A percentile compares a stretch with the other conserved stretches of the same genome.
phyloP scores from a whole-genome alignment of 192 early-diverging fungal species.

The Backusella liffmaniae region DNA sequence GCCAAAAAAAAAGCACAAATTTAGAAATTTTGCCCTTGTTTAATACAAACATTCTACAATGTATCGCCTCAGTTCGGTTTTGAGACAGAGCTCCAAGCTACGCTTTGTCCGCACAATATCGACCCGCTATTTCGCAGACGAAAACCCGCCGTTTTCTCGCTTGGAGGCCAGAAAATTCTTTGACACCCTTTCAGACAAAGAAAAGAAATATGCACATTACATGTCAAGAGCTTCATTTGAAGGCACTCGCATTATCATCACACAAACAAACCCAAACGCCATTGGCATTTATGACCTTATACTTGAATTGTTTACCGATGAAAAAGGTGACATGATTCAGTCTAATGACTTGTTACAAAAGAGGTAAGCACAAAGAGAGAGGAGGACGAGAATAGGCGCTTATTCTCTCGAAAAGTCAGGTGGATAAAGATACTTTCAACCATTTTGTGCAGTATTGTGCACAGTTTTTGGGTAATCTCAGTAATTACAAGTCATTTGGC shows the following conservation, averaged over 20 bases:
- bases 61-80: not conserved
- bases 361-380: not conserved
- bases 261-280: constrained; percentile 33
- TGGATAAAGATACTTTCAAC: constrained; percentile 48
- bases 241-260: constrained; percentile 40
- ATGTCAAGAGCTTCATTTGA: constrained; percentile 51
- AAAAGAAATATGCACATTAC: constrained; percentile 55
- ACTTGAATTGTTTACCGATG: constrained; percentile 35
- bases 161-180: constrained; percentile 52
- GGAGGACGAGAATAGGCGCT: too few relatives aligned
- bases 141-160: constrained; percentile 41
- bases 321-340: constrained; percentile 19
- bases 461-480: constrained; percentile 47
- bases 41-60: not conserved
- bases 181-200: constrained; percentile 40
- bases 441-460: constrained; percentile 50
- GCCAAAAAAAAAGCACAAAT: not conserved
- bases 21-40: not conserved
- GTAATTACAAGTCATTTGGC: constrained; percentile 62
- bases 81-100: not conserved
- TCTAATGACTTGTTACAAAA: constrained; percentile 16
- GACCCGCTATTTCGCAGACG: constrained; percentile 40
- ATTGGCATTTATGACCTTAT: constrained; percentile 42
- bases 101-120: constrained; percentile 10
- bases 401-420: constrained; percentile 20